Base-by-base conservation (phyloP, 306 rosid genomes). In the Nissolia schottii region DNA sequence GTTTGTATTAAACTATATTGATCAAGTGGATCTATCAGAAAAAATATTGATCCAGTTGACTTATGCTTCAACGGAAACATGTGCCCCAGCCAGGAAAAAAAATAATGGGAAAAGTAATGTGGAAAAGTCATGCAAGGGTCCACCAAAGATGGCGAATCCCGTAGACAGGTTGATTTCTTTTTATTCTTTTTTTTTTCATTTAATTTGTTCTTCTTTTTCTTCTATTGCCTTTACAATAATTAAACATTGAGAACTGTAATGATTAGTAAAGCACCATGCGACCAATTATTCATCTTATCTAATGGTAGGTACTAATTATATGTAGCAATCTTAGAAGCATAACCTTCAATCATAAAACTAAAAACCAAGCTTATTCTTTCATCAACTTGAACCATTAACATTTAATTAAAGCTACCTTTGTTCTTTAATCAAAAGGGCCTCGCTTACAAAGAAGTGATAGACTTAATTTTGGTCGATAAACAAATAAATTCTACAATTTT, bases 221-320 rank as follows among this genome's bases (percentile, higher is more conserved):
- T 48, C 41, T 15, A 25, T 63, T 6, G 45, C 45, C 43, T 63
- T 74, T 73, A 48, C 50, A 49, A 64, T 74, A 38, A 51, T 38
- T 64, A 55, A 51, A 64, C 12, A 64, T 49, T n/a, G 43, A 62
- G 41, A 74, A 62, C 63, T 62, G 23, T 23, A 13, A 50, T 46
- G 70, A 73, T 73, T 35, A 20, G 60, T 20, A 73, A 19, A 60
- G 61, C 77, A 72, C 60, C 69, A 45, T 4, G 19, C 46, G 11
- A 71, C 68, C 66, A 56, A 56, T 51, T 22, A 55, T 53, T 11
- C 49, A 32, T 53, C 25, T 53, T 67, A 67, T 50, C 48, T 50
- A 38, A 54, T 56, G 56, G 32, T 15, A 22, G 53, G n/a, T n/a
- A n/a, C n/a, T n/a, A 40, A 37, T 55, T 23, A 0, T 0, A 10